Conservation (phyloP, 78 protist species). For the Guillardia theta region DNA sequence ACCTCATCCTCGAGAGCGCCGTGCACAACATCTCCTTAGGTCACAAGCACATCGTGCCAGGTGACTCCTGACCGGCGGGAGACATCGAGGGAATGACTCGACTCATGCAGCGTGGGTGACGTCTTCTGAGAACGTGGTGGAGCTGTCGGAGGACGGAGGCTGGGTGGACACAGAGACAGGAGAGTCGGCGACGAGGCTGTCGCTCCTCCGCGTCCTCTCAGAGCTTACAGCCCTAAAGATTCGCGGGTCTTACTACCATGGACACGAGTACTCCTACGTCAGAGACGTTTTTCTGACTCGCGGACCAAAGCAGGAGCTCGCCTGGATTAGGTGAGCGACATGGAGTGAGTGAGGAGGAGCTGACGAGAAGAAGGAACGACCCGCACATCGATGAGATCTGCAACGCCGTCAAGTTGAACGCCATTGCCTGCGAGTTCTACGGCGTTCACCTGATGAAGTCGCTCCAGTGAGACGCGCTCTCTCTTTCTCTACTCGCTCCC, state of each 20-base stretch:
- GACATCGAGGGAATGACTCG: no score
- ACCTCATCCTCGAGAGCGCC: neutral
- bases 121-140: neutral
- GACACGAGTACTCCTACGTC: neutral
- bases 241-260: neutral
- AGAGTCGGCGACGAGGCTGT: neutral
- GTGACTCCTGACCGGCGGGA: no score
- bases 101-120: neutral
- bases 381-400: constrained; percentile 30
- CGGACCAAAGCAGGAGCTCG: neutral
- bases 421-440: constrained; percentile 12
- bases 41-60: constrained; percentile 25
- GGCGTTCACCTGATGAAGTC: constrained; percentile 23
- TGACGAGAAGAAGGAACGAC: neutral
- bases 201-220: neutral
- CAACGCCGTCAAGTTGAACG: neutral
- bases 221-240: neutral
- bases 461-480: neutral
- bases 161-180: neutral
- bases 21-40: neutral
- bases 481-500: no score
- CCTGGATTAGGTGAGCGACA: neutral
- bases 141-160: constrained; percentile 28
- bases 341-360: neutral
- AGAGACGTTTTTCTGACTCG: neutral